Evolutionary conservation across 2,329 filamentous ascomycete species (phyloP).

Genomic region (Chrysosporium keratinophilum): DNA sequence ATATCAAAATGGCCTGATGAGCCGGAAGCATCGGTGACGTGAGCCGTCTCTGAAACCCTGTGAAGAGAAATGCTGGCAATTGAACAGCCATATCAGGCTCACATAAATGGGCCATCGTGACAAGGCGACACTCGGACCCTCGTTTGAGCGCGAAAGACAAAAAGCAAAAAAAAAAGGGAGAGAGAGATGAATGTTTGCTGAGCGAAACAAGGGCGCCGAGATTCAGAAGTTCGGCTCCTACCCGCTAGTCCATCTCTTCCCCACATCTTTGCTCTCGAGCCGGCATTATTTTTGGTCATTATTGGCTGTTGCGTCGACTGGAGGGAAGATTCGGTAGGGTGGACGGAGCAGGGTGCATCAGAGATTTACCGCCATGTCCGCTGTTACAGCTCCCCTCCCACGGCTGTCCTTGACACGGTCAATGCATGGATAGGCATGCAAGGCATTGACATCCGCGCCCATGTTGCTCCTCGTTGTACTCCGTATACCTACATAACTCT

Average conservation of each 20-base stretch:
- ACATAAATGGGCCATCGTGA: not conserved
- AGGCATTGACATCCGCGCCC: too few relatives aligned
- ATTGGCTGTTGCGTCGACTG: not conserved
- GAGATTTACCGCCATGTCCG: not conserved
- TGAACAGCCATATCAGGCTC: not conserved
- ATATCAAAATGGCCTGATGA: slow-evolving; percentile 10
- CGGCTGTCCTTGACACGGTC: too few relatives aligned
- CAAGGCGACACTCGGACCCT: slow-evolving; percentile 6
- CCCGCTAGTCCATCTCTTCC: not conserved
- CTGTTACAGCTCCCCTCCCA: not conserved
- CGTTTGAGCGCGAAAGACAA: not conserved
- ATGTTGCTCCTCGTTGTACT: too few relatives aligned
- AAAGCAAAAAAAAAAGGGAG: slow-evolving; percentile 1
- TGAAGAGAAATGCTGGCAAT: not conserved
- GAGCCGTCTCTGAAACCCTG: slow-evolving; percentile 1
- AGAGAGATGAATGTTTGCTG: not conserved
- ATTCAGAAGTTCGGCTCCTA: not conserved
- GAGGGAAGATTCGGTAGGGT: not conserved
- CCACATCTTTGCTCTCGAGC: not conserved
- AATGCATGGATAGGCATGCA: not conserved
- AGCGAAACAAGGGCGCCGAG: not conserved
- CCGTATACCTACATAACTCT: too few relatives aligned
- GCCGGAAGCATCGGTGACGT: not conserved
- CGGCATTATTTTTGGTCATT: not conserved
- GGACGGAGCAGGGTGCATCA: not conserved